Conservation (phyloP, 1,284 basidiomycete genomes). For the Pterulicium gracile region DNA sequence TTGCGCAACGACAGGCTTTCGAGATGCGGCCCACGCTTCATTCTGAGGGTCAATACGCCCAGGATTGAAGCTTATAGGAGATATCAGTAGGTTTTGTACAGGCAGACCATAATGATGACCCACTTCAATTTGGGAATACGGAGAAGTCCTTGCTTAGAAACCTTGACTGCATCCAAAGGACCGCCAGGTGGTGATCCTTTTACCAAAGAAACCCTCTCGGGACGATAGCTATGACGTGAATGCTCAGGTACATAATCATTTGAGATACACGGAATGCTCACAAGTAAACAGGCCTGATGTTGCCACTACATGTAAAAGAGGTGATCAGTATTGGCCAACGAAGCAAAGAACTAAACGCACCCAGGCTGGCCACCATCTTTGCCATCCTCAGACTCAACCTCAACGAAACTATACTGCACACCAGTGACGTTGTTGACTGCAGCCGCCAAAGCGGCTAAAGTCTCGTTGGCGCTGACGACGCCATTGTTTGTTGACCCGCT, state of each 20-base stretch:
- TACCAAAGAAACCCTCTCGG: constrained; percentile 40
- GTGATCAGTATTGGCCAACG: no score
- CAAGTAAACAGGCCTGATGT: not conserved
- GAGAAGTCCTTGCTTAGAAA: constrained; percentile 15
- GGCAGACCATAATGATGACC: no score
- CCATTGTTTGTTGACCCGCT: constrained; percentile 46
- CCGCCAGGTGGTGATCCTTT: constrained; percentile 36
- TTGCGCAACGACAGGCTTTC: constrained; percentile 52
- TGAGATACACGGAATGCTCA: not conserved
- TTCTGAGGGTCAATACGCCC: constrained; percentile 51
- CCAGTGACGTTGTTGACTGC: constrained; percentile 36
- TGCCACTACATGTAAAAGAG: no score
- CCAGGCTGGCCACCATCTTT: constrained; percentile 54
- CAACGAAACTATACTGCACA: constrained; percentile 36
- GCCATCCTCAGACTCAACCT: constrained; percentile 41
- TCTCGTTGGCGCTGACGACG: constrained; percentile 41
- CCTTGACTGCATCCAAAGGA: constrained; percentile 33
- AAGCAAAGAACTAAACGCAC: constrained; percentile 1
- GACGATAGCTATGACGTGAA: constrained; percentile 24
- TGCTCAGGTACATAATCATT: not conserved
- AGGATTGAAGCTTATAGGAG: constrained; percentile 39
- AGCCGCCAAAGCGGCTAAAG: constrained; percentile 36
- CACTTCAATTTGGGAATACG: no score
- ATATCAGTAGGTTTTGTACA: no score
- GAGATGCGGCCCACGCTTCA: constrained; percentile 43